phyloP scores from a whole-genome alignment of 2,329 filamentous ascomycete genomes.

The Calonectria hawksworthii region DNA sequence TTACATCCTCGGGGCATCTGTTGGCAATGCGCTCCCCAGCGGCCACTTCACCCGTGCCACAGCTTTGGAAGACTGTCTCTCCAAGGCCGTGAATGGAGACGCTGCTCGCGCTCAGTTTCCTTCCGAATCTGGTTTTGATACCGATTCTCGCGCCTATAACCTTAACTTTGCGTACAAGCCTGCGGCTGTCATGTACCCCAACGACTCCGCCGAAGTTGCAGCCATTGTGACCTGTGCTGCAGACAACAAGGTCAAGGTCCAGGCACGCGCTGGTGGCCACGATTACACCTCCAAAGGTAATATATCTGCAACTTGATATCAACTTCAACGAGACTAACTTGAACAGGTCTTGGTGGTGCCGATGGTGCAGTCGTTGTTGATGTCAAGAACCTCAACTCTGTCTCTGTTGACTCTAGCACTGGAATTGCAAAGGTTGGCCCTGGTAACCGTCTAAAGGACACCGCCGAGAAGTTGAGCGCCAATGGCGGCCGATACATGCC shows the following conservation, averaged over 20 bases:
- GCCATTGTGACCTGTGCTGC: neutral
- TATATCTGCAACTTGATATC: too few species aligned
- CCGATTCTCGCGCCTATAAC: neutral
- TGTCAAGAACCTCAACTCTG: neutral
- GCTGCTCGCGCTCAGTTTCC: neutral
- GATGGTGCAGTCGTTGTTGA: neutral
- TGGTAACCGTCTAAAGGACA: neutral
- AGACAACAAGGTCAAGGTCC: neutral
- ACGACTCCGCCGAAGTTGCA: neutral
- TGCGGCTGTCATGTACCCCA: neutral
- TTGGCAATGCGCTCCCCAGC: neutral
- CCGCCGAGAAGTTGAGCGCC: neutral
- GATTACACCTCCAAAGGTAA: neutral
- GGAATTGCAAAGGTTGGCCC: neutral
- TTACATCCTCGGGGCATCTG: neutral
- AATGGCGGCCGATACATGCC: slow-evolving; percentile 17
- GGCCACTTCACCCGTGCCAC: neutral
- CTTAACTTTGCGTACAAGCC: neutral
- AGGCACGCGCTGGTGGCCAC: neutral
- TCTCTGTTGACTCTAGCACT: neutral
- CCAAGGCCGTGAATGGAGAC: neutral
- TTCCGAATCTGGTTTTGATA: neutral
- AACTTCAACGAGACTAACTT: neutral
- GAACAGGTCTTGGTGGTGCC: neutral
- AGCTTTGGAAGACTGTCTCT: neutral